phyloP scores from a whole-genome alignment of 768 basidiomycete genomes.

The Polyporus arcularius region DNA sequence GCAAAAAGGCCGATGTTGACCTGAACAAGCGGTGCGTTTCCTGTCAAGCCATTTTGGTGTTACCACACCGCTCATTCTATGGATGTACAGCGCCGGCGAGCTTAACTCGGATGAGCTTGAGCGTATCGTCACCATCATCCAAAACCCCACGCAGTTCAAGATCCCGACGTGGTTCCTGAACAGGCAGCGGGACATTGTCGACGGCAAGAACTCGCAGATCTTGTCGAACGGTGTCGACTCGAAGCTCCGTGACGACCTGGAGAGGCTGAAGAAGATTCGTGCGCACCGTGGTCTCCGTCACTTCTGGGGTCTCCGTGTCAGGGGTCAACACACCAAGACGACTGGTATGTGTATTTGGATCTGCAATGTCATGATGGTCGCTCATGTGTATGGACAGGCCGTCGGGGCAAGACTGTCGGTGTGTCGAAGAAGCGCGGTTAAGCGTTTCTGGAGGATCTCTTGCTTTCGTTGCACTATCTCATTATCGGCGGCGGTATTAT shows the following conservation, averaged over 20 bases:
- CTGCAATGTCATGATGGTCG: neutral
- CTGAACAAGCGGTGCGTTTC: slow-evolving; percentile 90
- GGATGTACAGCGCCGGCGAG: slow-evolving; percentile 82
- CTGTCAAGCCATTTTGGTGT: neutral
- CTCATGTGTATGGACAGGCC: slow-evolving; percentile 51
- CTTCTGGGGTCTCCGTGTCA: slow-evolving; percentile 92
- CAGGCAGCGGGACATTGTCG: slow-evolving; percentile 97
- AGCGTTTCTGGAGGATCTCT: slow-evolving; percentile 17
- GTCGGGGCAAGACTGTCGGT: slow-evolving; percentile 95
- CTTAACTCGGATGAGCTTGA: slow-evolving; percentile 99
- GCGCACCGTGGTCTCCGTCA: slow-evolving; percentile 93
- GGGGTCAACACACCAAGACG: slow-evolving; percentile 99
- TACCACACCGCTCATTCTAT: neutral
- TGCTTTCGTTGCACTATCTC: slow-evolving; percentile 9
- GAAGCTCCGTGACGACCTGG: slow-evolving; percentile 96
- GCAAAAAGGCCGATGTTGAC: slow-evolving; percentile 99
- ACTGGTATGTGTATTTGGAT: slow-evolving; percentile 61
- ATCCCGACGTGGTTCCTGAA: slow-evolving; percentile 99
- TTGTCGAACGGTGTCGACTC: slow-evolving; percentile 97
- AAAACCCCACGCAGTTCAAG: slow-evolving; percentile 99
- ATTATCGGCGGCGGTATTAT: slow-evolving; percentile 22
- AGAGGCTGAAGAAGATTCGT: slow-evolving; percentile 98
- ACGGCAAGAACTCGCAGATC: slow-evolving; percentile 96
- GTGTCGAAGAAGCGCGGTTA: slow-evolving; percentile 88
- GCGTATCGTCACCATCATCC: slow-evolving; percentile 98